Percentiles rank a stretch among this genome's conserved stretches.
Evolutionary conservation across 2,329 filamentous ascomycete genomes (phyloP).

Genomic region (Neocucurbitaria cava): DNA sequence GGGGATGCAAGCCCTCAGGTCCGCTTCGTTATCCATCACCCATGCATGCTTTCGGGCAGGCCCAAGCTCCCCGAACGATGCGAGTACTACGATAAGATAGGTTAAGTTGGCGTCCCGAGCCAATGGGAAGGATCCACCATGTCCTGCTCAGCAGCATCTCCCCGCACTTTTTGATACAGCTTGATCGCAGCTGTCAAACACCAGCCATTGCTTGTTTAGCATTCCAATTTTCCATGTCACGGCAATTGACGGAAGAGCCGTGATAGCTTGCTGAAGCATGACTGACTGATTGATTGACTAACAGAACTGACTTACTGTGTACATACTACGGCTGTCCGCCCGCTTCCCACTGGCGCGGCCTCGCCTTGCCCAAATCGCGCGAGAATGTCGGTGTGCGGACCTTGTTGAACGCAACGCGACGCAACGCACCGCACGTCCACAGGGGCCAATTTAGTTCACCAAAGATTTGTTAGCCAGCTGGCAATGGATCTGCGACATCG

Average conservation of each 20-base stretch:
- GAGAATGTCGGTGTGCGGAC: constrained; percentile 28
- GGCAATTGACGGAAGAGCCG: background rate
- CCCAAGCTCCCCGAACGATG: constrained; percentile 5
- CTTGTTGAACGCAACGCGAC: constrained; percentile 19
- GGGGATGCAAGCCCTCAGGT: constrained; percentile 18
- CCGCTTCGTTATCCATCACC: constrained; percentile 16
- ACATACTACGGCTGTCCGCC: too few relatives aligned
- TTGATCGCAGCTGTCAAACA: constrained; percentile 6
- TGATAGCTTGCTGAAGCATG: background rate
- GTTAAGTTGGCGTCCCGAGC: constrained; percentile 9
- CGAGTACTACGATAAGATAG: constrained; percentile 5
- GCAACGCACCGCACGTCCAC: too few relatives aligned
- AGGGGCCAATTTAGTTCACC: constrained; percentile 18
- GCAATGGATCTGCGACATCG: constrained; percentile 19
- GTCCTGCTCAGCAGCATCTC: constrained; percentile 7
- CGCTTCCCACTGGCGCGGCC: too few relatives aligned
- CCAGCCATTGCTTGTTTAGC: background rate
- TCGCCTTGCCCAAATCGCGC: background rate
- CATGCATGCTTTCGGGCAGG: background rate
- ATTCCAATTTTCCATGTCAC: background rate
- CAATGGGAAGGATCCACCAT: constrained; percentile 16
- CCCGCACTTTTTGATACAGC: constrained; percentile 17
- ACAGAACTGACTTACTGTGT: too few relatives aligned
- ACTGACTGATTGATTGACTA: background rate
- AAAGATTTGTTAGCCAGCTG: background rate